phyloP scores from a whole-genome alignment of 768 basidiomycete species.

The Boletellus emodensis region DNA sequence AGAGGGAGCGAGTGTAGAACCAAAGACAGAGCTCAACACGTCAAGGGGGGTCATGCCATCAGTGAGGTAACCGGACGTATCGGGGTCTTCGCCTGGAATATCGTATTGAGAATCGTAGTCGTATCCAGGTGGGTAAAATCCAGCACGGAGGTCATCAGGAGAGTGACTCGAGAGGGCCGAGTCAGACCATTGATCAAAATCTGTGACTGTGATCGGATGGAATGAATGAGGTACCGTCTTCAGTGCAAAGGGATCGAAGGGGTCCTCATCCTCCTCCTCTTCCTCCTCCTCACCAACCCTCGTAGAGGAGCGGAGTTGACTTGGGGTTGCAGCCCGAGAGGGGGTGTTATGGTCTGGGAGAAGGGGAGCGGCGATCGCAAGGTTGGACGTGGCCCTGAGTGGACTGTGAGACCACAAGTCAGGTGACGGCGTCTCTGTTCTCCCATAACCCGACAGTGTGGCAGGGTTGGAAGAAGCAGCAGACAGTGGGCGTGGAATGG shows the following conservation, averaged over 20 bases:
- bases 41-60: slow-evolving; percentile 98
- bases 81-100: slow-evolving; percentile 39
- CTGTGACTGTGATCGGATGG: slow-evolving; percentile 59
- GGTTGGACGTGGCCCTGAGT: slow-evolving; percentile 69
- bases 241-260: slow-evolving; percentile 72
- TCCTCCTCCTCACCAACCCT: slow-evolving; percentile 60
- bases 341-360: slow-evolving; percentile 60
- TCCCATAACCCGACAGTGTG: slow-evolving; percentile 41
- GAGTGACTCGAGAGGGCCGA: slow-evolving; percentile 51
- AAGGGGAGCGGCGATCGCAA: slow-evolving; percentile 89
- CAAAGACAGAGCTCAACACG: slow-evolving; percentile 91
- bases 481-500: slow-evolving; percentile 75
- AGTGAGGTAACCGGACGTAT: slow-evolving; percentile 59
- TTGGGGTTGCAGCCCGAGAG: slow-evolving; percentile 61
- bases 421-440: slow-evolving; percentile 82
- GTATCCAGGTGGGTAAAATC: slow-evolving; percentile 28
- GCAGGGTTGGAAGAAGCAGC: slow-evolving; percentile 57
- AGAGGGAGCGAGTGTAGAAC: slow-evolving; percentile 80
- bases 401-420: slow-evolving; percentile 82
- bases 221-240: slow-evolving; percentile 47
- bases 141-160: slow-evolving; percentile 44
- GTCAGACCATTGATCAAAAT: slow-evolving; percentile 59
- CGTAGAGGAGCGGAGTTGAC: slow-evolving; percentile 63
- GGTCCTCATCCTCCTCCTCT: slow-evolving; percentile 86
- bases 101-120: slow-evolving; percentile 33